A percentile compares a stretch with the other conserved stretches of the same genome.
phyloP scores from a whole-genome alignment of 2,329 filamentous ascomycete species.

The Chlorencoelia australis region DNA sequence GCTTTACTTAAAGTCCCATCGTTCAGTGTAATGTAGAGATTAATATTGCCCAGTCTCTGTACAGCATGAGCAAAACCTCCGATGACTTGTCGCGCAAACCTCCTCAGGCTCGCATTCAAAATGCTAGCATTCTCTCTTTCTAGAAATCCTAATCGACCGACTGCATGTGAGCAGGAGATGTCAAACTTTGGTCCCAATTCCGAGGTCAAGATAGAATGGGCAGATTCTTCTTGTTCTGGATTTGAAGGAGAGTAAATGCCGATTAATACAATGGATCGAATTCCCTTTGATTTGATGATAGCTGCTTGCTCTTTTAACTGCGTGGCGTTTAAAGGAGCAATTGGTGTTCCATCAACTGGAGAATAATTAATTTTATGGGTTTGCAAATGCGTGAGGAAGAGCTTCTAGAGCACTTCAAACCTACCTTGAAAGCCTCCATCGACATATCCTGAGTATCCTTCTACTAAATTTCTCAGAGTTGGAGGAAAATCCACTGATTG shows the following conservation, averaged over 20 bases:
- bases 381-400: neutral
- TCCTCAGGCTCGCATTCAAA: slow-evolving; percentile 51
- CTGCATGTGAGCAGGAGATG: slow-evolving; percentile 40
- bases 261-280: slow-evolving; percentile 40
- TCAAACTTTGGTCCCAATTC: slow-evolving; percentile 33
- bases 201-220: slow-evolving; percentile 34
- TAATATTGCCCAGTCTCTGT: slow-evolving; percentile 36
- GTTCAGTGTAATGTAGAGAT: slow-evolving; percentile 48
- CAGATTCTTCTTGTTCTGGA: slow-evolving; percentile 41
- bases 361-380: slow-evolving; percentile 3
- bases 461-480: slow-evolving; percentile 21
- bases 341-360: slow-evolving; percentile 21
- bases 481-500: too few relatives aligned
- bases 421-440: slow-evolving; percentile 29
- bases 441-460: slow-evolving; percentile 39
- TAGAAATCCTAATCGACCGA: slow-evolving; percentile 38
- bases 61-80: slow-evolving; percentile 44
- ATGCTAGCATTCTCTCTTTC: slow-evolving; percentile 57
- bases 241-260: slow-evolving; percentile 51
- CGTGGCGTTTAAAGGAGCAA: slow-evolving; percentile 14
- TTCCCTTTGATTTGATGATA: slow-evolving; percentile 26
- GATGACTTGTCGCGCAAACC: slow-evolving; percentile 47
- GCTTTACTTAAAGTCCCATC: slow-evolving; percentile 51
- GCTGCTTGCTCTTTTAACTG: slow-evolving; percentile 23
- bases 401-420: neutral